These are phyloP conservation scores for Globomyces pollinis-pini DNA, from an alignment of 192 early-diverging fungal species.

Conservation along the genomic window DNA sequence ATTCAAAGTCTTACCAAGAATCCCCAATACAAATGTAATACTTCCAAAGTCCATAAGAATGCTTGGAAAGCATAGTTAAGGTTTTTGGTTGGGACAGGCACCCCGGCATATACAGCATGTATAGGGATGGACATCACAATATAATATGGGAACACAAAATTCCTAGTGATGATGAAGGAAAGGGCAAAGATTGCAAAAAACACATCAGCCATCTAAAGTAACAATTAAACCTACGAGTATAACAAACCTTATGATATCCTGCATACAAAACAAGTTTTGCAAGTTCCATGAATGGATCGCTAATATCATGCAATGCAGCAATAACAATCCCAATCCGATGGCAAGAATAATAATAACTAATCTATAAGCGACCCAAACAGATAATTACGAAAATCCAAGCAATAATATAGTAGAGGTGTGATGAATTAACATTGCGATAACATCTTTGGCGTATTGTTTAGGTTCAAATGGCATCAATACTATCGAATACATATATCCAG, in stretches of 20 bases:
- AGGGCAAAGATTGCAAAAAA: conserved; percentile 25
- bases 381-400: conserved; percentile 28
- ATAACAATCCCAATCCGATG: conserved; percentile 37
- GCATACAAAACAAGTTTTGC: conserved; percentile 39
- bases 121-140: conserved; percentile 16
- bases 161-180: conserved; percentile 23
- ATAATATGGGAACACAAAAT: conserved; percentile 23
- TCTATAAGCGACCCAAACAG: too few relatives aligned
- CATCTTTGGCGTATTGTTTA: conserved; percentile 14
- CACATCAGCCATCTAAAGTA: conserved; percentile 22
- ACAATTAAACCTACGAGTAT: too few relatives aligned
- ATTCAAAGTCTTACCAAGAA: conserved; percentile 29
- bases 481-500: background rate
- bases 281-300: conserved; percentile 44
- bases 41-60: conserved; percentile 19
- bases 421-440: conserved; percentile 29
- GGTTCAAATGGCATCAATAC: background rate
- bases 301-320: conserved; percentile 34
- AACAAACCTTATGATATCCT: conserved; percentile 26
- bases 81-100: background rate
- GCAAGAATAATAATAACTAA: conserved; percentile 18
- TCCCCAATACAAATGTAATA: conserved; percentile 26
- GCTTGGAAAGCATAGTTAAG: conserved; percentile 9
- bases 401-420: conserved; percentile 33
- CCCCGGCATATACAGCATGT: too few relatives aligned